Evolutionary conservation across 2,329 filamentous ascomycete genomes (phyloP).

Genomic region (Emergomyces pasteurianus): DNA sequence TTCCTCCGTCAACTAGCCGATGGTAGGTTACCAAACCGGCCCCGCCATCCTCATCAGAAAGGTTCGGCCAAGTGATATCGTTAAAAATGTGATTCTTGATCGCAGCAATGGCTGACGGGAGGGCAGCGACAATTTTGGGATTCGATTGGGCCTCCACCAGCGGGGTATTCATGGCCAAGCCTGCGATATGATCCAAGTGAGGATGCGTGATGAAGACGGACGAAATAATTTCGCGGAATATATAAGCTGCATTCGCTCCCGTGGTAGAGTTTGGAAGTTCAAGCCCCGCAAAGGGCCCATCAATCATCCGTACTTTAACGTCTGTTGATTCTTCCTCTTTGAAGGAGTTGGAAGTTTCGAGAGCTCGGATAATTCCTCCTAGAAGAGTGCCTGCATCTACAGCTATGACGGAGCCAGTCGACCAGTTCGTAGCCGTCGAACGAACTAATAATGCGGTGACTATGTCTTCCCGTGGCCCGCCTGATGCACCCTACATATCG

Average conservation of each 20-base stretch:
- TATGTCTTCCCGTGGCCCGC: constrained; percentile 81
- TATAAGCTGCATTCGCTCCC: constrained; percentile 65
- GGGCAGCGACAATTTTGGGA: constrained; percentile 73
- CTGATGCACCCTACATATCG: constrained; percentile 61
- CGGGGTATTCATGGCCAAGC: constrained; percentile 87
- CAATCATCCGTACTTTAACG: constrained; percentile 20
- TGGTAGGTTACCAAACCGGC: constrained; percentile 86
- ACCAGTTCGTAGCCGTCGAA: constrained; percentile 67
- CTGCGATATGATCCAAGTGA: constrained; percentile 90
- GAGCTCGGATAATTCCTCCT: constrained; percentile 66
- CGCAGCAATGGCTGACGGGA: constrained; percentile 80
- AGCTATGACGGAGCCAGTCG: constrained; percentile 70
- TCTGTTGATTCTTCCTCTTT: constrained; percentile 11
- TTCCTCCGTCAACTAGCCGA: constrained; percentile 77
- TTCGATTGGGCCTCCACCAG: constrained; percentile 62
- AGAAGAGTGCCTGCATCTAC: constrained; percentile 90
- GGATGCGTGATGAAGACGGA: constrained; percentile 91
- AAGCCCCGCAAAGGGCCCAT: constrained; percentile 71
- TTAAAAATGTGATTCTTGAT: constrained; percentile 96
- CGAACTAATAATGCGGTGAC: constrained; percentile 82
- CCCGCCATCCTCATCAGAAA: constrained; percentile 91
- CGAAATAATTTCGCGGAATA: constrained; percentile 69
- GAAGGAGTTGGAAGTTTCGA: constrained; percentile 38
- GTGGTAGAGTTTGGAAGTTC: constrained; percentile 54
- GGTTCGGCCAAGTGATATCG: constrained; percentile 93